These are phyloP conservation scores for Clausena lansium DNA, from an alignment of 345 rosid species.

Conservation along the genomic window DNA sequence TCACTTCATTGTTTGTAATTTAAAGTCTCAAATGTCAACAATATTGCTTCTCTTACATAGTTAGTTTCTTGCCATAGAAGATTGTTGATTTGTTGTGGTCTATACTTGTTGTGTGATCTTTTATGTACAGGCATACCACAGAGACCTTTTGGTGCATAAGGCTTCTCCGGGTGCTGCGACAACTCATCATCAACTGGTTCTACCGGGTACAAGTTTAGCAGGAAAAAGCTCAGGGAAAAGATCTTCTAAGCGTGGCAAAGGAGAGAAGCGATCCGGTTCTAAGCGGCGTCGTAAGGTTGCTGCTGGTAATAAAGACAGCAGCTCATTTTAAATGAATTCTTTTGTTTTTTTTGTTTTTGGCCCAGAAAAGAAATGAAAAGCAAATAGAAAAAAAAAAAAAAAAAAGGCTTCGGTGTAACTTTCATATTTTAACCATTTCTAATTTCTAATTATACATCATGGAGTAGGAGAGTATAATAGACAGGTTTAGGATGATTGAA, in stretches of 20 bases:
- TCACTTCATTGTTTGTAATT: neutral
- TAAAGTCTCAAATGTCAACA: no score
- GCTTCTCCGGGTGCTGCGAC: conserved; percentile 40
- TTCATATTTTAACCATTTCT: neutral
- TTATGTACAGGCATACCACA: conserved; percentile 60
- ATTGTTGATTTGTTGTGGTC: neutral
- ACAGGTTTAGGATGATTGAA: conserved; percentile 8
- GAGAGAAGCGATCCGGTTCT: conserved; percentile 37
- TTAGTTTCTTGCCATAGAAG: no score
- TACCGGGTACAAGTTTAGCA: conserved; percentile 19
- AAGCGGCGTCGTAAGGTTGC: conserved; percentile 65
- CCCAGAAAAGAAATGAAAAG: neutral
- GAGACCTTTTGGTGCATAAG: conserved; percentile 73
- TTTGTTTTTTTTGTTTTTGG: neutral
- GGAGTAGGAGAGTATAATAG: conserved; percentile 1
- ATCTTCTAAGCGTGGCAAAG: conserved; percentile 45
- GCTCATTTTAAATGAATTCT: conserved; percentile 9
- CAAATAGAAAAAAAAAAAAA: neutral
- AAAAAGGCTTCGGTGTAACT: neutral
- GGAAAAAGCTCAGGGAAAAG: conserved; percentile 38
- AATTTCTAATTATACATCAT: conserved; percentile 11
- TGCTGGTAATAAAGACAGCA: conserved; percentile 40
- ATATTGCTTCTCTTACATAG: no score
- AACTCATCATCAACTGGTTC: conserved; percentile 22
- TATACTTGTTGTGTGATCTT: neutral